Evolutionary conservation across 805 yeast genomes (phyloP).

Genomic region (Starmerella bacillaris): DNA sequence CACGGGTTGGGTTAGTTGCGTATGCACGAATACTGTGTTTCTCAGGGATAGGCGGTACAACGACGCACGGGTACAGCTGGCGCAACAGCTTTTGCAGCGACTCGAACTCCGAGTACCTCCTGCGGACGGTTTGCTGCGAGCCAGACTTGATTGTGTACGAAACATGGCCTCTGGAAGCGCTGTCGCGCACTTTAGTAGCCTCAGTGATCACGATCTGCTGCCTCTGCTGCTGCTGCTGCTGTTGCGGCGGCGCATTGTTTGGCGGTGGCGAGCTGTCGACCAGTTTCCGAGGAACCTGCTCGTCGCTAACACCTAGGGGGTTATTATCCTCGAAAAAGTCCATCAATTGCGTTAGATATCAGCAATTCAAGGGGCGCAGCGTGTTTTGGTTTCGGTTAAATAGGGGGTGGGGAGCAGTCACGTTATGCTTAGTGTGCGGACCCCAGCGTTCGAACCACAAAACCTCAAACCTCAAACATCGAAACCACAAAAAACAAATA

Average conservation of each 20-base stretch:
- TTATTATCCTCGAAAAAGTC: conserved; percentile 29
- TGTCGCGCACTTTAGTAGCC: conserved; percentile 75
- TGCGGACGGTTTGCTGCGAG: conserved; percentile 45
- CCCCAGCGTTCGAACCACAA: too few relatives aligned
- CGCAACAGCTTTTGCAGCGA: conserved; percentile 53
- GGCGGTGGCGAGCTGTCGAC: conserved; percentile 1
- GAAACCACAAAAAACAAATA: too few relatives aligned
- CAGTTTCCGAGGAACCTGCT: conserved; percentile 6
- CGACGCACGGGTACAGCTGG: conserved; percentile 56
- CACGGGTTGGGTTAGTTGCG: conserved; percentile 29
- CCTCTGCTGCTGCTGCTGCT: too few relatives aligned
- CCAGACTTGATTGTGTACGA: conserved; percentile 56
- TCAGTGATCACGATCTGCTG: conserved; percentile 34
- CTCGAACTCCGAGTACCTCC: conserved; percentile 88
- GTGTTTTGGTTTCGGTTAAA: too few relatives aligned
- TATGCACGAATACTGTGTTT: conserved; percentile 45
- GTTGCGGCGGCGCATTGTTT: not conserved
- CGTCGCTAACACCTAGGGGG: conserved; percentile 26
- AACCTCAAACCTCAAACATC: too few relatives aligned
- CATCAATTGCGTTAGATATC: too few relatives aligned
- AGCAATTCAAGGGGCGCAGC: too few relatives aligned
- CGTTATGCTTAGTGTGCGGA: too few relatives aligned
- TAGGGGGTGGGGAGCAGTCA: too few relatives aligned
- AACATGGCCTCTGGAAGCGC: conserved; percentile 55
- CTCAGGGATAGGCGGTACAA: conserved; percentile 89